phyloP scores from a whole-genome alignment of 2,329 filamentous ascomycete species.

The Botrytis paeoniae region DNA sequence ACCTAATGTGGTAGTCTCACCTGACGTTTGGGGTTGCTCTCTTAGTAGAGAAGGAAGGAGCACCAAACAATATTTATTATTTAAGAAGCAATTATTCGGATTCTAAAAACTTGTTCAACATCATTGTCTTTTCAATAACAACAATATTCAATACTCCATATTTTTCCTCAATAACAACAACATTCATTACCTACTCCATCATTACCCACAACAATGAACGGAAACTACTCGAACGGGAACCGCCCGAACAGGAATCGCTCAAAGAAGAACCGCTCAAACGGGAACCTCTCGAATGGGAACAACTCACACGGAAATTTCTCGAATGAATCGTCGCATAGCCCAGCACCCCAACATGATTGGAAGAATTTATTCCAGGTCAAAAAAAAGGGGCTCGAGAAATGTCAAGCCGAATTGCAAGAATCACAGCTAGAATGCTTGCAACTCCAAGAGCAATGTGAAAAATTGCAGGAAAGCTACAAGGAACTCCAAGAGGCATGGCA shows the following conservation, averaged over 20 bases:
- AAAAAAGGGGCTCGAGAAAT: background rate
- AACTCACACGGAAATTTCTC: background rate
- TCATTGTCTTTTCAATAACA: background rate
- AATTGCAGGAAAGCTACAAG: background rate
- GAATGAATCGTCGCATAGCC: background rate
- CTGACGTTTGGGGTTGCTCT: background rate
- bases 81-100: background rate
- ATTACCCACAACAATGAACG: background rate
- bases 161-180: background rate
- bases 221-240: background rate
- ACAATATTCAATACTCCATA: background rate
- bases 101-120: background rate
- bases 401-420: background rate
- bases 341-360: background rate
- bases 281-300: too few species aligned
- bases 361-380: too few species aligned
- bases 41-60: background rate
- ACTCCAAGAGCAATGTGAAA: background rate
- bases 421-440: background rate
- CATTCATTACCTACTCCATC: background rate
- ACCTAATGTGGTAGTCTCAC: background rate
- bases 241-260: too few species aligned
- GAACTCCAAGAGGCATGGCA: background rate
- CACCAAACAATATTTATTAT: background rate
- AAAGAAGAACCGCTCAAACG: too few species aligned